Conservation (phyloP, 2,329 filamentous ascomycete species). For the Colletotrichum truncatum region DNA sequence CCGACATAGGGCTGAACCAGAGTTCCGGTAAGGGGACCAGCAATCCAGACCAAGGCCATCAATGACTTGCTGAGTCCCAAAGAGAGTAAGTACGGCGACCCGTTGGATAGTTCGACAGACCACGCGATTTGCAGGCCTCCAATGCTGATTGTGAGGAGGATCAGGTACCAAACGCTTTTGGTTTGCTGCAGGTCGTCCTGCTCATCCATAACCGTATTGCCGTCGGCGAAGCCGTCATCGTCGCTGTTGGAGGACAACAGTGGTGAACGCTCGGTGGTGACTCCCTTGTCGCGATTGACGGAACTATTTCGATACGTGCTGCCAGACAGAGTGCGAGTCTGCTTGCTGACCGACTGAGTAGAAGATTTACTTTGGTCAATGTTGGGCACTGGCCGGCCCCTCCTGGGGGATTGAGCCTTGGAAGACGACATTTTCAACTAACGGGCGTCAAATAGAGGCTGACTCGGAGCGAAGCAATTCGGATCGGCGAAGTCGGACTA, state of each 20-base stretch:
- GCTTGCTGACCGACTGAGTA: conserved; percentile 3
- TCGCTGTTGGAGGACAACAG: conserved; percentile 23
- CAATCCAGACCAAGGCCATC: conserved; percentile 87
- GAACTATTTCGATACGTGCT: conserved; percentile 13
- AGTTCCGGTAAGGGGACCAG: conserved; percentile 80
- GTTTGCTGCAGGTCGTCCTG: conserved; percentile 60
- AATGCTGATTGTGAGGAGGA: conserved; percentile 86
- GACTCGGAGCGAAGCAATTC: background rate
- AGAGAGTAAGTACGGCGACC: conserved; percentile 84
- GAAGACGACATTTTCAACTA: conserved; percentile 19
- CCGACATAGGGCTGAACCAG: conserved; percentile 86
- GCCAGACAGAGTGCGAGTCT: conserved; percentile 7
- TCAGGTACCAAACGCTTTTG: conserved; percentile 86
- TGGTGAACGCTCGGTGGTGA: conserved; percentile 23
- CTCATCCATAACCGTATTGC: conserved; percentile 11
- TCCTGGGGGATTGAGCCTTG: conserved; percentile 16
- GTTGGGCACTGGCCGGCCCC: conserved; percentile 25
- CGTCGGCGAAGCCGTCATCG: conserved; percentile 19
- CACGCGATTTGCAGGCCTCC: conserved; percentile 93
- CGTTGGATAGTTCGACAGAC: conserved; percentile 94
- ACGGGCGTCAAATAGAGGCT: background rate
- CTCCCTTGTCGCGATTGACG: background rate
- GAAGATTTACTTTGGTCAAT: conserved; percentile 17
- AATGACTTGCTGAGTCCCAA: conserved; percentile 84
- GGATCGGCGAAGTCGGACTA: background rate